Evolutionary conservation across 2,329 filamentous ascomycete genomes (phyloP), one percentile per base, ranked within the genome.

Genomic region (Gaeumannomyces sp.): DNA sequence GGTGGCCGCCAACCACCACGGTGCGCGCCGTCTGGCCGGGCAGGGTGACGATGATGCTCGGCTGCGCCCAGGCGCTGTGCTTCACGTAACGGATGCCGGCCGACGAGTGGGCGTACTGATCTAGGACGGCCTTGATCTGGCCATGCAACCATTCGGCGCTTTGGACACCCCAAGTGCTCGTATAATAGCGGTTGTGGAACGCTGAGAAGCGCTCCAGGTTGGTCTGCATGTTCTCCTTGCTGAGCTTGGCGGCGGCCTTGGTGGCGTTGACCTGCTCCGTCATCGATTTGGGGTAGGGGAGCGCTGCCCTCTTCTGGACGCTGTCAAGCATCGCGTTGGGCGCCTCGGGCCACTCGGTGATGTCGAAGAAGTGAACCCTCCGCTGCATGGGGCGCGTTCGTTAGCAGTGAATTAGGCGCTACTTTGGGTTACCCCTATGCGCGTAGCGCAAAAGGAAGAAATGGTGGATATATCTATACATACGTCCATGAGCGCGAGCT

Each of bases 291-390:
- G 73, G 73, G 66, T 75, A 76, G 59, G 77, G 75, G 66, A 76
- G 74, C 69, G 69, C 29, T 68, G 69, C 59, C 69, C 68, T 28
- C 75, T 68, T 28, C 71, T 73, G 58, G 76, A 70, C 70, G 70
- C 71, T 68, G 64, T 13, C 66, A 67, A 31, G 74, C 27, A 63
- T 63, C 65, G 75, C 74, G 65, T 80, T 72, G 66, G 89, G 90
- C 67, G 90, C 83, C 62, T 90, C 83, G 62, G 81, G 80, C 65
- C 88, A 85, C 58, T 92, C 84, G 67, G 95, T 97, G 72, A 98
- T 93, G 78, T 98, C 94, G 84, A 98, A 96, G 82, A 98, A 98
- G 72, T 89, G 90, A 68, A 85, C 70, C 88, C 83, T 72, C 92
- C 92, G 74, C 91, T 84, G 91, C 95, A 71, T 50, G 22, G 58